Conservation (phyloP, 345 rosid genomes). For the Acer saccharum region DNA sequence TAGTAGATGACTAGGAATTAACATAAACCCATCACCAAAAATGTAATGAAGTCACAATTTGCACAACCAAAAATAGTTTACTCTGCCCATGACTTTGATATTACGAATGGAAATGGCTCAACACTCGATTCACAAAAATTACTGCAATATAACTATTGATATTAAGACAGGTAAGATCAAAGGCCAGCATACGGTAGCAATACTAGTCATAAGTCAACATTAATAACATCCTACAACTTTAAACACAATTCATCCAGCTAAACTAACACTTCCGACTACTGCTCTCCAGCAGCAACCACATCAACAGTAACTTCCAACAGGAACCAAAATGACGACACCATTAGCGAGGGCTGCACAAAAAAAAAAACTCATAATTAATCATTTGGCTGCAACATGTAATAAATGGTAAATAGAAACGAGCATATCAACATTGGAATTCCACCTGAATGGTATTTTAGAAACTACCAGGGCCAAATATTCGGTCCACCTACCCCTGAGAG, state of each 20-base stretch:
- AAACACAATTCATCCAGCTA: constrained; percentile 7
- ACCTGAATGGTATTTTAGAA: background rate
- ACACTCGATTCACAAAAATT: background rate
- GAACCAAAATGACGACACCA: background rate
- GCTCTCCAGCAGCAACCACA: background rate
- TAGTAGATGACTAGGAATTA: background rate
- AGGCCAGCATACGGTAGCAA: background rate
- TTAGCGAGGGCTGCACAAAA: constrained; percentile 32
- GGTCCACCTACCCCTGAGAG: background rate
- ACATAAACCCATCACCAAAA: background rate
- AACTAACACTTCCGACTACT: constrained; percentile 1
- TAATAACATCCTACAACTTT: constrained; percentile 2
- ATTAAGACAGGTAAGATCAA: background rate
- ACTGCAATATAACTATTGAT: background rate
- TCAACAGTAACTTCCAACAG: background rate
- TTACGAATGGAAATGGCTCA: background rate
- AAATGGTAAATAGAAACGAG: background rate
- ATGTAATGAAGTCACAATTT: background rate
- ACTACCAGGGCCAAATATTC: background rate
- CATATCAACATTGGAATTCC: background rate
- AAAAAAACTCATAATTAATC: background rate
- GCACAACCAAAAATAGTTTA: background rate
- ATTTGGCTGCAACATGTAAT: background rate
- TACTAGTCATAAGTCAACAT: background rate
- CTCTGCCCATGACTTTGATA: too few relatives aligned